Evolutionary conservation across 768 basidiomycete genomes (phyloP).

Genomic region (Phanerochaete sordida): DNA sequence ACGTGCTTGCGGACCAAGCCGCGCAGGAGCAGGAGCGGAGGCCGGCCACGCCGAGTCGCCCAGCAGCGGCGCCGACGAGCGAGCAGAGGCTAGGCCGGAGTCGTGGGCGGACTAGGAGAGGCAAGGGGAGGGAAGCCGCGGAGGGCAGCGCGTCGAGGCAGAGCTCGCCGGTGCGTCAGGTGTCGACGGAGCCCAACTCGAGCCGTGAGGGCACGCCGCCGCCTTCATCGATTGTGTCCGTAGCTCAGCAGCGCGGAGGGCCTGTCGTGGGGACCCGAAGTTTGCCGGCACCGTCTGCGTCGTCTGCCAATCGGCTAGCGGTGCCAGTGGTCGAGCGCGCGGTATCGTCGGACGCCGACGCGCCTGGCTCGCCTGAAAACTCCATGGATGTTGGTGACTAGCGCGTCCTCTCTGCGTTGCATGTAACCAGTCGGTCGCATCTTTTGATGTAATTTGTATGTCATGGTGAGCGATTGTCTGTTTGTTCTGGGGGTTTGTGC

Average conservation of each 20-base stretch:
- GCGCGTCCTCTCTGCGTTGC: neutral
- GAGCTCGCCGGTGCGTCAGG: neutral
- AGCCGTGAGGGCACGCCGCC: neutral
- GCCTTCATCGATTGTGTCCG: neutral
- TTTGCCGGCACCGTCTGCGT: neutral
- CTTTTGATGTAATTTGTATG: too few species aligned
- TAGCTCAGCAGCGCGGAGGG: neutral
- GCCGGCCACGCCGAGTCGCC: constrained; percentile 5
- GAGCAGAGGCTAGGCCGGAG: neutral
- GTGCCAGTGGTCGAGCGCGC: neutral
- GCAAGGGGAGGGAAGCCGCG: neutral
- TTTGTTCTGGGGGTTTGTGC: too few species aligned
- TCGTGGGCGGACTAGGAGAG: neutral
- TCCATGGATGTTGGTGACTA: neutral
- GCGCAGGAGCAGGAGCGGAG: constrained; percentile 32
- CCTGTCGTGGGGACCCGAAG: too few species aligned
- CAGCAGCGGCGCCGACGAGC: neutral
- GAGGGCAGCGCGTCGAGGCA: neutral
- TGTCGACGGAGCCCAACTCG: neutral
- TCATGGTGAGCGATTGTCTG: too few species aligned
- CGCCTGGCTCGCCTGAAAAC: neutral
- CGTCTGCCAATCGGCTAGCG: neutral
- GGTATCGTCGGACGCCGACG: neutral
- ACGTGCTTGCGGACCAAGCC: constrained; percentile 74
- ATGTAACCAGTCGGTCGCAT: too few species aligned